Base-by-base conservation (phyloP, 352 stramenopile species). In the Thraustochytrium sp. region DNA sequence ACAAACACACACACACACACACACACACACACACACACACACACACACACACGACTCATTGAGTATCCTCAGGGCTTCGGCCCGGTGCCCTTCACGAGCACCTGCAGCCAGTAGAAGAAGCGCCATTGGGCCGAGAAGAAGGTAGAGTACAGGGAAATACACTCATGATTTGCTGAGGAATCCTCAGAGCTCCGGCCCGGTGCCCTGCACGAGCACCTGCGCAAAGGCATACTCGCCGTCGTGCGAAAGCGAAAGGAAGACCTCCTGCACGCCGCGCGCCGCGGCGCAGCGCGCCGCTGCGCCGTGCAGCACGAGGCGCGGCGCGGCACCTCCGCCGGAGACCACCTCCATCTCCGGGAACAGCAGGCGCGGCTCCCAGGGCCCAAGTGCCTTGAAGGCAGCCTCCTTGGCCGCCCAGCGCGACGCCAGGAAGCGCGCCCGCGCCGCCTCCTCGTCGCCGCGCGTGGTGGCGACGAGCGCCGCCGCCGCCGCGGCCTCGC, bases 381-480 rank as follows among this genome's bases (percentile, higher is more conserved):
- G 74, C 8, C 74, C 74, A 4, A 82, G 37, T 13, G 74, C 74
- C 46, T 82, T 82, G 78, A 44, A 82, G 2, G 74, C 55, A 8
- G 74, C 74, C 34, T 82, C 74, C 13, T 82, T 82, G 11, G 74
- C 74, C 8, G 74, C 74, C 74, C 74, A 82, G 16, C 74, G 31
- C 29, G 37, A 56, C 9, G 74, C 74, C 40, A 82, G 49, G 42
- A 73, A 82, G 26, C 51, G 40, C 37, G 40, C 55, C 21, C 51
- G 46, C 9, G 26, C 38, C 21, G 36, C 16, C 26, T 11, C 42
- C 1, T 64, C 55, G 55, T 42, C 34, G 23, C 11, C 55, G 38
- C 23, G 55, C 34, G 21, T 38, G 29, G 63, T 42, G 29, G 64
- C 16, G 42, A 54, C 9, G 42, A 1, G 29, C 64, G 26, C 26